phyloP scores from a whole-genome alignment of 441 rosid species.

The Mallotus repandus region DNA sequence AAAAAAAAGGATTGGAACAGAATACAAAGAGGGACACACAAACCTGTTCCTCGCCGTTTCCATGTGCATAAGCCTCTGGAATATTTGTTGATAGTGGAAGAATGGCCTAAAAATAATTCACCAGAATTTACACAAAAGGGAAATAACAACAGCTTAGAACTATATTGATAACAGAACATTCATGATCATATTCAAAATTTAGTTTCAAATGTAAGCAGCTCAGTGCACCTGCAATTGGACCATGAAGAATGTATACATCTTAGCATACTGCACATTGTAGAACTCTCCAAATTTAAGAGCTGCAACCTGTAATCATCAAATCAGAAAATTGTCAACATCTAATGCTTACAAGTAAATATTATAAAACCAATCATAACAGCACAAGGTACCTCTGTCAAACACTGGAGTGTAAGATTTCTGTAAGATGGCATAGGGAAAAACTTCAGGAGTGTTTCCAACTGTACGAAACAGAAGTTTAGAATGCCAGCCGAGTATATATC shows the following conservation, averaged over 20 bases:
- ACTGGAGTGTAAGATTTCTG: conserved; percentile 95
- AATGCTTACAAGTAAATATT: conserved; percentile 9
- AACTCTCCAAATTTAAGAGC: conserved; percentile 91
- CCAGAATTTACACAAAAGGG: conserved; percentile 7
- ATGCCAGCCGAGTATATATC: not conserved
- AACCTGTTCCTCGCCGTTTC: conserved; percentile 92
- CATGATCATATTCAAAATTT: conserved; percentile 9
- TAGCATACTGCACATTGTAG: conserved; percentile 79
- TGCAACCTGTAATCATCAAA: conserved; percentile 66
- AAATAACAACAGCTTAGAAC: conserved; percentile 14
- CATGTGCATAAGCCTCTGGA: conserved; percentile 92
- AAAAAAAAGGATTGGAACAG: not conserved
- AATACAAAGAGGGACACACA: conserved; percentile 26
- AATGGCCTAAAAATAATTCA: conserved; percentile 49
- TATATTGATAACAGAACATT: not conserved
- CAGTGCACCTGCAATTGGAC: conserved; percentile 72
- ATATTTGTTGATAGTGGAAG: conserved; percentile 79
- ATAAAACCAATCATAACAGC: not conserved
- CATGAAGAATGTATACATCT: conserved; percentile 79
- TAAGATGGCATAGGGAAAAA: conserved; percentile 82
- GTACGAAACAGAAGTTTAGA: conserved; percentile 23
- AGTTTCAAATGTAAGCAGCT: conserved; percentile 6
- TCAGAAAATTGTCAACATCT: conserved; percentile 14
- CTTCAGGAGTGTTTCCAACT: conserved; percentile 96
- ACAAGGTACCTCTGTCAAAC: conserved; percentile 85